A percentile compares a stretch with the other conserved stretches of the same genome.
Conservation (phyloP, 2,329 filamentous ascomycete species). For the Botrytis medusae region DNA sequence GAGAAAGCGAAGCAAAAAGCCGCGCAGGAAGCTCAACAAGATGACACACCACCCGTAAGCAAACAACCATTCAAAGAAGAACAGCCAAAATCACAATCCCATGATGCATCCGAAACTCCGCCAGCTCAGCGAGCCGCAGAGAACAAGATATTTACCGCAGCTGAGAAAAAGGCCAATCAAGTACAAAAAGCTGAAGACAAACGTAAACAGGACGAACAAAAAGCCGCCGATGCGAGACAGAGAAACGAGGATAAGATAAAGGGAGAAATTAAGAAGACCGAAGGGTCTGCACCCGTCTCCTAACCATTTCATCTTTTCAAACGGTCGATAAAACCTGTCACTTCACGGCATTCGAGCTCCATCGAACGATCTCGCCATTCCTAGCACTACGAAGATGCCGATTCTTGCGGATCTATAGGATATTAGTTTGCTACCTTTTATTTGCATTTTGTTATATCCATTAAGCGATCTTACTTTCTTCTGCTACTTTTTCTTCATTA, state of each 20-base stretch:
- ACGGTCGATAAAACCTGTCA: background rate
- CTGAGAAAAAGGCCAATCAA: conserved; percentile 22
- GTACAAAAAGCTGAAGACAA: conserved; percentile 22
- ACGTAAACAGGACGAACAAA: conserved; percentile 20
- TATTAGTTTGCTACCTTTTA: background rate
- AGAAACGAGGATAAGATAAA: conserved; percentile 17
- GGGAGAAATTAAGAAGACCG: background rate
- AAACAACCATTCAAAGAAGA: conserved; percentile 19
- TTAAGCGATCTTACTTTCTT: background rate
- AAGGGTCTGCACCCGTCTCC: background rate
- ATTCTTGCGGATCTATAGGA: background rate
- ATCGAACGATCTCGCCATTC: background rate
- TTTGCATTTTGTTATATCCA: background rate
- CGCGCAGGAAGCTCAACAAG: conserved; percentile 4
- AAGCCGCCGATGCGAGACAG: conserved; percentile 17
- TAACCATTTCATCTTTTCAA: background rate
- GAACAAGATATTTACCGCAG: conserved; percentile 15
- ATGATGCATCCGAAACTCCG: conserved; percentile 15
- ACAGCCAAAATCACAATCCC: background rate
- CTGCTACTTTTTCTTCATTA: background rate
- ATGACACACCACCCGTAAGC: conserved; percentile 11
- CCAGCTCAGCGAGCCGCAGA: conserved; percentile 18
- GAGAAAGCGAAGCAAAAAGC: conserved; percentile 9
- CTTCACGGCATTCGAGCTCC: background rate
- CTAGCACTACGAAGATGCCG: background rate